Evolutionary conservation across 768 basidiomycete genomes (phyloP).

Genomic region (Exidia glandulosa): DNA sequence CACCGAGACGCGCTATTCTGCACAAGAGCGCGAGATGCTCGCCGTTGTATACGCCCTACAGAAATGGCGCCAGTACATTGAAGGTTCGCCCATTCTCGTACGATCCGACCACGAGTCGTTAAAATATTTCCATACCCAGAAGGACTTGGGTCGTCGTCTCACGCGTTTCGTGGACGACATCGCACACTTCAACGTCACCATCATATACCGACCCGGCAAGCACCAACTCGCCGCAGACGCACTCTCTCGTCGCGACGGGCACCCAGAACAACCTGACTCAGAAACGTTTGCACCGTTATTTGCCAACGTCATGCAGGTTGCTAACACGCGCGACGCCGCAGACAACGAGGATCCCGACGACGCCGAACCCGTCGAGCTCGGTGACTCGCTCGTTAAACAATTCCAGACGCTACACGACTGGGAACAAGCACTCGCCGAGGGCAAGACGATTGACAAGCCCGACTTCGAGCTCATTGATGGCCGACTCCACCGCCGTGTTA

Average conservation of each 20-base stretch:
- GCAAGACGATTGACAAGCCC: too few species aligned
- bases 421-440: too few species aligned
- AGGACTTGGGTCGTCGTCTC: conserved; percentile 12
- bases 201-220: conserved; percentile 8
- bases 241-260: conserved; percentile 10
- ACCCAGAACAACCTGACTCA: conserved; percentile 6
- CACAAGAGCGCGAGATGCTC: too few species aligned
- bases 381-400: too few species aligned
- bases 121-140: conserved; percentile 8
- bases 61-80: conserved; percentile 12
- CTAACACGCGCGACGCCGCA: too few species aligned
- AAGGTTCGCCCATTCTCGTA: conserved; percentile 13
- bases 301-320: conserved; percentile 4
- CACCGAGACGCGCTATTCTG: too few species aligned
- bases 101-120: conserved; percentile 14
- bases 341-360: too few species aligned
- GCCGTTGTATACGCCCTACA: not conserved
- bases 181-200: conserved; percentile 6
- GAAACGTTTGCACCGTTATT: conserved; percentile 9
- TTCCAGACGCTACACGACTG: too few species aligned
- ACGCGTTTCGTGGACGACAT: conserved; percentile 12
- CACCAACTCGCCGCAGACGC: conserved; percentile 8
- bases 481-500: too few species aligned
- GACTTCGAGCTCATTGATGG: too few species aligned
- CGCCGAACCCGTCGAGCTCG: too few species aligned